Evolutionary conservation across 805 yeast species (phyloP), one percentile per base, ranked within the genome.

Genomic region (Pichia pseudocactophila): DNA sequence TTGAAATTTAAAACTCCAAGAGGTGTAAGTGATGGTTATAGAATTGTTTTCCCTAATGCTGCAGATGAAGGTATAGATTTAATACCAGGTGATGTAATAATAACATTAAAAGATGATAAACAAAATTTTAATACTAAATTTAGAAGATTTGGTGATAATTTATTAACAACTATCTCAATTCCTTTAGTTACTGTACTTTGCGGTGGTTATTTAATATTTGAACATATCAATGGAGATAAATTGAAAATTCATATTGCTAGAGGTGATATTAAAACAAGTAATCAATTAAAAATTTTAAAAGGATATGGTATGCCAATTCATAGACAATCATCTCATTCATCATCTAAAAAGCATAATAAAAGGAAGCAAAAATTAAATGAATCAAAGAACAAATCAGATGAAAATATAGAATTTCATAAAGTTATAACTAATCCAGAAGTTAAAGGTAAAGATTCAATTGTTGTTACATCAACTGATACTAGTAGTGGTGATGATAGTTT

Each of bases 1-100:
- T 58, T 81, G 26, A 68, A 70, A 37, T 68, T 80, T 8, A 61
- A 62, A n/a, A 64, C 80, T 2, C 68, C 70, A 15, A 76, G 78
- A 3, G 89, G 89, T 2, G 64, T 76, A 33, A 59, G 61, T 34
- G 57, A 71, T 39, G 78, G 79, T 0, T 77, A 76, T 46, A 60
- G 64, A 36, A 68, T 79, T 16, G 62, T 76, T 1, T 59, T 79
- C 17, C 62, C 69, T n/a, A 74, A 78, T 6, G 79, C 74, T 51
- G 84, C 80, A 0, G 88, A 82, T 53, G 82, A 80, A 56, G 82
- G 77, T 0, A 56, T 71, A 16, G 66, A 70, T 46, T 62, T 76
- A 3, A 60, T 71, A 3, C 82, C 88, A 0, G 89, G 89, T 2
- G 85, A 82, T 56, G 80, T 82, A 7, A 61, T 80, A 3, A 70